A percentile compares a stretch with the other conserved stretches of the same genome.
These are phyloP conservation scores for Suillus subaureus DNA, from an alignment of 768 basidiomycete genomes.

Conservation along the genomic window DNA sequence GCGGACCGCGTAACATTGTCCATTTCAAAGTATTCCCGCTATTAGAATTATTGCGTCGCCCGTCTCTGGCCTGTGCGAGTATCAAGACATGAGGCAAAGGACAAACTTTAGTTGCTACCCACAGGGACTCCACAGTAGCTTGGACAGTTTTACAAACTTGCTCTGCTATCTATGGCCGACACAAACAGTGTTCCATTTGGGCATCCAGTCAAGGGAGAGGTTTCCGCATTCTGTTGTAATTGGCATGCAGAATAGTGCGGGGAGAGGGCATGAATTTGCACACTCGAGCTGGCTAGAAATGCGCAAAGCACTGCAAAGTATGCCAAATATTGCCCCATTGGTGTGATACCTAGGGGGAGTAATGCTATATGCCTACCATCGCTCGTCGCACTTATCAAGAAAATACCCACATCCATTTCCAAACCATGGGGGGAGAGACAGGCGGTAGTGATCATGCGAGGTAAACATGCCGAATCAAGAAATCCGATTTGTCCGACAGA, in stretches of 20 bases:
- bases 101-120: constrained; percentile 17
- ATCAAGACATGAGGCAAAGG: neutral
- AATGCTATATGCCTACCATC: neutral
- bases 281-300: neutral
- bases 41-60: constrained; percentile 32
- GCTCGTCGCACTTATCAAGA: neutral
- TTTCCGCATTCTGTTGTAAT: constrained; percentile 41
- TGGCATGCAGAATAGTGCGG: constrained; percentile 50
- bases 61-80: constrained; percentile 37
- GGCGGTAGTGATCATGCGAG: neutral
- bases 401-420: neutral
- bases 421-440: neutral
- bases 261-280: constrained; percentile 38
- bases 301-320: neutral
- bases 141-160: constrained; percentile 27
- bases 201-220: constrained; percentile 51
- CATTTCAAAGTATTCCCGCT: constrained; percentile 37
- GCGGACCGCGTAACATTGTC: constrained; percentile 35
- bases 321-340: neutral
- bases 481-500: neutral
- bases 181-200: constrained; percentile 41
- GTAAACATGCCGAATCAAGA: neutral
- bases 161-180: constrained; percentile 32
- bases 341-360: neutral
- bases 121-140: constrained; percentile 41